These are phyloP conservation scores for Trichophyton equinum DNA, from an alignment of 2,329 filamentous ascomycete genomes.

Conservation along the genomic window DNA sequence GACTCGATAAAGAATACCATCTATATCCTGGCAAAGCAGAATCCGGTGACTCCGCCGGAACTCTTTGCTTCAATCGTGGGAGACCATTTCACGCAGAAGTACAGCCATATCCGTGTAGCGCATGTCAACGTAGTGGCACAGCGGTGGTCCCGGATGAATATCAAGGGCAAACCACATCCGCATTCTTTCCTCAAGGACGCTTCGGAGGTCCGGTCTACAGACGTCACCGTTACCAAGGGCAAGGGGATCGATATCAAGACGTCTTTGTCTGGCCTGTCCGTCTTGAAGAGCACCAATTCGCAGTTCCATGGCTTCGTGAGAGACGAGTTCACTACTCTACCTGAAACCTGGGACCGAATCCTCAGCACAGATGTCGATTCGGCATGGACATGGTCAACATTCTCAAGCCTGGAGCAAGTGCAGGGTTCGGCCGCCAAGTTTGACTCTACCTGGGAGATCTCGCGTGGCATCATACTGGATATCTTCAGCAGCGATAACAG, in stretches of 20 bases:
- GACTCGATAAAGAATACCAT: slow-evolving; percentile 97
- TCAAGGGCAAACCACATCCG: slow-evolving; percentile 82
- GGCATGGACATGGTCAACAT: slow-evolving; percentile 70
- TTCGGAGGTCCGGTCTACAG: slow-evolving; percentile 71
- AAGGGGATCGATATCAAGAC: slow-evolving; percentile 64
- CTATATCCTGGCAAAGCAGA: slow-evolving; percentile 88
- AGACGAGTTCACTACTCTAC: slow-evolving; percentile 84
- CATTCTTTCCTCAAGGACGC: slow-evolving; percentile 91
- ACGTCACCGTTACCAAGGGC: slow-evolving; percentile 54
- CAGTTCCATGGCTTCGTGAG: slow-evolving; percentile 90
- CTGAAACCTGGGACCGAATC: slow-evolving; percentile 89
- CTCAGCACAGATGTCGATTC: slow-evolving; percentile 86
- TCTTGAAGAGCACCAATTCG: slow-evolving; percentile 92
- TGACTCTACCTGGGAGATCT: slow-evolving; percentile 63
- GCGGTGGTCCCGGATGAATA: slow-evolving; percentile 77
- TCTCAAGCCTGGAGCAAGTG: slow-evolving; percentile 55
- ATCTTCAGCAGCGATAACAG: slow-evolving; percentile 83
- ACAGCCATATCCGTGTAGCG: slow-evolving; percentile 74
- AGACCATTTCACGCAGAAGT: slow-evolving; percentile 76
- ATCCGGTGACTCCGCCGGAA: slow-evolving; percentile 85
- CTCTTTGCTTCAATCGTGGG: slow-evolving; percentile 76
- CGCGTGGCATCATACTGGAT: slow-evolving; percentile 76
- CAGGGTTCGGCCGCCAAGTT: slow-evolving; percentile 53
- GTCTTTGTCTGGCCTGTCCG: slow-evolving; percentile 66
- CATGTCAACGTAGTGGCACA: slow-evolving; percentile 73